A percentile compares a stretch with the other conserved stretches of the same genome.
These are phyloP conservation scores for Suillus plorans DNA, from an alignment of 768 basidiomycete species.

Conservation along the genomic window DNA sequence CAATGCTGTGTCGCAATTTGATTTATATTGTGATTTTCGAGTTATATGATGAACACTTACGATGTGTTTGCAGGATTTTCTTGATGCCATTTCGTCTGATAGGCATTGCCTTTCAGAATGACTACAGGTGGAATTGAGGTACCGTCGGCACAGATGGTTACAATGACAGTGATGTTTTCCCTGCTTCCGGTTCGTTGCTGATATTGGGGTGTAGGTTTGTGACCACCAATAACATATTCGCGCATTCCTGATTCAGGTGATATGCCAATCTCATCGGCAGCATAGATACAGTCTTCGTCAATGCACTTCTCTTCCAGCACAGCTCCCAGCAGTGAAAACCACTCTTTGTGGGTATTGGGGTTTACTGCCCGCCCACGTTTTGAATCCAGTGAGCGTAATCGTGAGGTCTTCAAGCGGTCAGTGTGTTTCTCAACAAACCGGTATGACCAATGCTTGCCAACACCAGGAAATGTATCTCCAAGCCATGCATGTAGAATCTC, in stretches of 20 bases:
- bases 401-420: constrained; percentile 25
- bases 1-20: constrained; percentile 6
- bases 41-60: constrained; percentile 26
- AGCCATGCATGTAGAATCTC: constrained; percentile 12
- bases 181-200: constrained; percentile 15
- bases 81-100: constrained; percentile 22
- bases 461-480: constrained; percentile 23
- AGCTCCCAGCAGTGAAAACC: constrained; percentile 31
- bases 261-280: constrained; percentile 14
- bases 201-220: constrained; percentile 12
- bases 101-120: constrained; percentile 20
- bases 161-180: constrained; percentile 27
- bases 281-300: constrained; percentile 9
- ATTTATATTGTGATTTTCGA: not conserved
- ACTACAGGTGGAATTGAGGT: constrained; percentile 36
- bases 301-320: constrained; percentile 7
- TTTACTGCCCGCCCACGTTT: constrained; percentile 37
- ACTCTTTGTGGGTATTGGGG: constrained; percentile 31
- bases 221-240: constrained; percentile 8
- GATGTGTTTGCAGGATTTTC: constrained; percentile 16
- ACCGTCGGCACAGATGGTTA: constrained; percentile 43
- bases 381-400: constrained; percentile 34
- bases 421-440: constrained; percentile 29
- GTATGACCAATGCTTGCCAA: constrained; percentile 38
- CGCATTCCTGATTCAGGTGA: constrained; percentile 5